These are phyloP conservation scores for Trichomonas gallinae DNA, from an alignment of 208 protist species.

Conservation along the genomic window DNA sequence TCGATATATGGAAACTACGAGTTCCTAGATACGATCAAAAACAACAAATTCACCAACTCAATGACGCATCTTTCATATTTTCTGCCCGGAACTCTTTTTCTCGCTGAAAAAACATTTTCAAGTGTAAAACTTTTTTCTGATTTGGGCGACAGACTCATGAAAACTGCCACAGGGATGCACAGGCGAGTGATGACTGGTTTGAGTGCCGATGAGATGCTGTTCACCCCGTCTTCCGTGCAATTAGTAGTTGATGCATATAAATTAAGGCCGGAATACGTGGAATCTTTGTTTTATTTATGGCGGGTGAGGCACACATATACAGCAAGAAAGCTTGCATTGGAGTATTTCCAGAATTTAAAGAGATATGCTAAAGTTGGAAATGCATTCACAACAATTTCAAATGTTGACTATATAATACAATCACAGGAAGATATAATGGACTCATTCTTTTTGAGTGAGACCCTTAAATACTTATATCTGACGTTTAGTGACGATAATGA, in stretches of 20 bases:
- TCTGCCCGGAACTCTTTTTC: background rate
- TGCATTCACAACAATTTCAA: constrained; percentile 46
- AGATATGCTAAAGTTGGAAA: constrained; percentile 44
- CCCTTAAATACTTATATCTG: constrained; percentile 83
- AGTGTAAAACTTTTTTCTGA: background rate
- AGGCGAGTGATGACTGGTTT: background rate
- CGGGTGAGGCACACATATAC: constrained; percentile 21
- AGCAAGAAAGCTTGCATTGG: constrained; percentile 52
- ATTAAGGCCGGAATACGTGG: constrained; percentile 34
- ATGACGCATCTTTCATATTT: background rate
- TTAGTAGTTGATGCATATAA: too few species aligned
- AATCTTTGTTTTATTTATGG: constrained; percentile 37
- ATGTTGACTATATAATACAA: constrained; percentile 16
- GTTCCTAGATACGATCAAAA: background rate
- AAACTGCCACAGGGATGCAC: background rate
- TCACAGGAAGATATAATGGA: constrained; percentile 63
- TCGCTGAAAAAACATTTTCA: background rate
- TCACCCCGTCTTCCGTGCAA: too few species aligned
- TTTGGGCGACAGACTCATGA: background rate
- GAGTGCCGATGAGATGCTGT: background rate
- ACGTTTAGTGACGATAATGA: constrained; percentile 53
- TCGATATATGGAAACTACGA: background rate
- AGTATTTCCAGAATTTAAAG: constrained; percentile 52
- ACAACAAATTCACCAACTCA: background rate
- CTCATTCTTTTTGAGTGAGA: constrained; percentile 72